These are phyloP conservation scores for Daldinia eschscholtzii DNA, from an alignment of 2,329 filamentous ascomycete species.

Conservation along the genomic window DNA sequence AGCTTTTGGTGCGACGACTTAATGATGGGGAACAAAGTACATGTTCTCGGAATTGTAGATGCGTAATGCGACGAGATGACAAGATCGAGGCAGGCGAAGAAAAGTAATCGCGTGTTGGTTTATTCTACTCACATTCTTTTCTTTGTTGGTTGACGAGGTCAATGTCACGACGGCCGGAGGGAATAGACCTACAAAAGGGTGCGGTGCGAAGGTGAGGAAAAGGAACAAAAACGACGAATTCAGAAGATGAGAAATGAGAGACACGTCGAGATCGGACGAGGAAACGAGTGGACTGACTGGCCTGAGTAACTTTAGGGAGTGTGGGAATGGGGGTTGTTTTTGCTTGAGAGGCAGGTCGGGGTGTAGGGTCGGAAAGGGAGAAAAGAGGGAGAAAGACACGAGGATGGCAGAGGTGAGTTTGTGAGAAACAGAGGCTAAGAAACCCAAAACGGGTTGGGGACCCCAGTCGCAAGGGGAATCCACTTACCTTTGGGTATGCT, in stretches of 20 bases:
- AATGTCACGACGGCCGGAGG: constrained; percentile 31
- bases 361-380: constrained; percentile 35
- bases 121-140: constrained; percentile 35
- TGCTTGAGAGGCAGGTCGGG: constrained; percentile 43
- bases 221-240: constrained; percentile 37
- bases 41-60: constrained; percentile 4
- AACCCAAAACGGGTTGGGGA: constrained; percentile 9
- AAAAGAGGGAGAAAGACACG: constrained; percentile 33
- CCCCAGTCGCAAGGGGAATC: constrained; percentile 17
- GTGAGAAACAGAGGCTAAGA: constrained; percentile 33
- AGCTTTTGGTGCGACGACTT: constrained; percentile 1
- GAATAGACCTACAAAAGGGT: constrained; percentile 34
- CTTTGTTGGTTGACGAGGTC: constrained; percentile 26
- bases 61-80: constrained; percentile 14
- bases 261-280: constrained; percentile 46
- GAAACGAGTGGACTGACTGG: constrained; percentile 48
- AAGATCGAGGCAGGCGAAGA: constrained; percentile 13
- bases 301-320: constrained; percentile 43
- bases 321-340: constrained; percentile 49
- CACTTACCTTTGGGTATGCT: constrained; percentile 19
- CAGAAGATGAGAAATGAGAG: constrained; percentile 46
- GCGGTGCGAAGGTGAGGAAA: constrained; percentile 20
- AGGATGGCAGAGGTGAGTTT: constrained; percentile 34
- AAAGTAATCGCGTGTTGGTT: constrained; percentile 13
- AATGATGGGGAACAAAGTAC: constrained; percentile 9